Evolutionary conservation across 306 rosid genomes (phyloP).

Genomic region (Trichosanthes truncata): DNA sequence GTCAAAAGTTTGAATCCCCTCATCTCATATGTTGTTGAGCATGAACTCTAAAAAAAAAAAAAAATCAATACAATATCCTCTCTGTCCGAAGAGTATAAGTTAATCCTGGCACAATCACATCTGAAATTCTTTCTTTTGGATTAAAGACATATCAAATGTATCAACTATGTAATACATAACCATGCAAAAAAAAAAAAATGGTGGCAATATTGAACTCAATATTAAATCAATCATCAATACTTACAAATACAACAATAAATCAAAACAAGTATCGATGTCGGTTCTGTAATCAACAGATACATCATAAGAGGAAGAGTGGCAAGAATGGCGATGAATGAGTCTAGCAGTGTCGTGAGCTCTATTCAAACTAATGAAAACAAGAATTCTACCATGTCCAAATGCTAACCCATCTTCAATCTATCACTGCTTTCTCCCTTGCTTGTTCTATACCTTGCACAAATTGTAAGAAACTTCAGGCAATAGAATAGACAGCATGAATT

Average conservation of each 20-base stretch:
- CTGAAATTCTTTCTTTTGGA: neutral
- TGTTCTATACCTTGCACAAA: slow-evolving; percentile 63
- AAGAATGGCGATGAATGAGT: neutral
- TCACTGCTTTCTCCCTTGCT: slow-evolving; percentile 29
- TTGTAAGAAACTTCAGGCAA: slow-evolving; percentile 14
- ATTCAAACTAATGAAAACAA: neutral
- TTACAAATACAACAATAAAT: neutral
- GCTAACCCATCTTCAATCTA: slow-evolving; percentile 43
- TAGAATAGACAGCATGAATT: neutral
- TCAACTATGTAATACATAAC: neutral
- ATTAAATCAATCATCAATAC: neutral
- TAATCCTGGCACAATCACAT: neutral
- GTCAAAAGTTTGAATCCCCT: no score
- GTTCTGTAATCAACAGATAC: neutral
- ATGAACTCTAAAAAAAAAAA: no score
- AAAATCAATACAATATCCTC: neutral
- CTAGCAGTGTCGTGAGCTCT: neutral
- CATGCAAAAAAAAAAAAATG: neutral
- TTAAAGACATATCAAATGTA: neutral
- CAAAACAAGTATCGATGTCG: neutral
- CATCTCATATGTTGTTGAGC: no score
- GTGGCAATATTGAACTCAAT: neutral
- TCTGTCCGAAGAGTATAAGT: neutral
- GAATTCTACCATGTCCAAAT: slow-evolving; percentile 3
- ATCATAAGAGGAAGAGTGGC: neutral